These are phyloP conservation scores for Grifola frondosa DNA, from an alignment of 1,284 basidiomycete species.

Conservation along the genomic window DNA sequence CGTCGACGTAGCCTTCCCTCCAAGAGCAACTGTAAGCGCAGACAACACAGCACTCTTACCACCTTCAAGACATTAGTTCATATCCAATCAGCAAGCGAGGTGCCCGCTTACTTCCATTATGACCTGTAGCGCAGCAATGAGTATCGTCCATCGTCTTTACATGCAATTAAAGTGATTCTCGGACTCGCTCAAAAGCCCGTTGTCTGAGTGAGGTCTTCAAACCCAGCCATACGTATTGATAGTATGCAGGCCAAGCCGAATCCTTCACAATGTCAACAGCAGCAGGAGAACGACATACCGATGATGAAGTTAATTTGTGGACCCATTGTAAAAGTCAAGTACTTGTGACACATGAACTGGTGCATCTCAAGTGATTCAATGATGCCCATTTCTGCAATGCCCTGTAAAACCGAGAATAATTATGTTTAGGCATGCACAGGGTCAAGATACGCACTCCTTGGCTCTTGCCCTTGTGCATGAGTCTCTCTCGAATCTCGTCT, in stretches of 20 bases:
- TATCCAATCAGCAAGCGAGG: not conserved
- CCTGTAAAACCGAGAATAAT: slow-evolving; percentile 40
- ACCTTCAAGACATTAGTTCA: slow-evolving; percentile 44
- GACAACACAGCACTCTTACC: slow-evolving; percentile 97
- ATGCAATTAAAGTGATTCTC: too few species aligned
- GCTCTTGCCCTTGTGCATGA: slow-evolving; percentile 52
- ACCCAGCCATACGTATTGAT: too few species aligned
- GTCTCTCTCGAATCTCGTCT: slow-evolving; percentile 51
- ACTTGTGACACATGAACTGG: slow-evolving; percentile 97
- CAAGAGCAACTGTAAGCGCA: slow-evolving; percentile 90
- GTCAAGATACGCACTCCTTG: slow-evolving; percentile 50
- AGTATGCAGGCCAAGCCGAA: too few species aligned
- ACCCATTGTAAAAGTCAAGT: slow-evolving; percentile 79
- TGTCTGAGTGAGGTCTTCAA: too few species aligned
- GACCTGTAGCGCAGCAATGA: slow-evolving; percentile 44
- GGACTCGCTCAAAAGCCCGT: too few species aligned
- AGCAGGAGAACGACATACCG: slow-evolving; percentile 57
- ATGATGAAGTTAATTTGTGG: slow-evolving; percentile 97
- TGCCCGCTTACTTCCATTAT: slow-evolving; percentile 71
- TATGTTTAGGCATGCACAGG: slow-evolving; percentile 1
- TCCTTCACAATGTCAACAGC: too few species aligned
- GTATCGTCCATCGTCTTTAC: not conserved
- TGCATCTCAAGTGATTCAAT: slow-evolving; percentile 85
- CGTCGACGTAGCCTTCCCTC: slow-evolving; percentile 88
- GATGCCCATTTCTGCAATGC: slow-evolving; percentile 80